These are phyloP conservation scores for Sarocladiaceae sp. DNA, from an alignment of 2,329 filamentous ascomycete genomes.

Conservation along the genomic window DNA sequence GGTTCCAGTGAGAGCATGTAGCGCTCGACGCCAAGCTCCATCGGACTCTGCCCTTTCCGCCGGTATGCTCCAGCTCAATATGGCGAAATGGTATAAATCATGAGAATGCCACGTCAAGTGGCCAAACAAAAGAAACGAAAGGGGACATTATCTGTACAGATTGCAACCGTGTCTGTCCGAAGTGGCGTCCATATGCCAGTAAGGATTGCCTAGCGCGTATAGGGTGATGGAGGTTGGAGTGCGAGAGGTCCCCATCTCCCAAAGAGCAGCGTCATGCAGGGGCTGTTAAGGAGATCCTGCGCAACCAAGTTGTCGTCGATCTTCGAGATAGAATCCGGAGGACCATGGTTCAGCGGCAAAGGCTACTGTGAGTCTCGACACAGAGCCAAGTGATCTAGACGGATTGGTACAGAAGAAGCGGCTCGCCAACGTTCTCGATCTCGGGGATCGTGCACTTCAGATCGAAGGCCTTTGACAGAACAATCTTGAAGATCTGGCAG, in stretches of 20 bases:
- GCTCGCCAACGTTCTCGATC: conserved; percentile 97
- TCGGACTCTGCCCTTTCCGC: neutral
- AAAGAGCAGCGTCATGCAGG: too few relatives aligned
- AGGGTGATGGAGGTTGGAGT: neutral
- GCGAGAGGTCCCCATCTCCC: too few relatives aligned
- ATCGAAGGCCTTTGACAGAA: conserved; percentile 96
- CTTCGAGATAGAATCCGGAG: too few relatives aligned
- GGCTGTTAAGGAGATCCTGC: too few relatives aligned
- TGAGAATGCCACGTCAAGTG: neutral
- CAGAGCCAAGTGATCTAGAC: conserved; percentile 21
- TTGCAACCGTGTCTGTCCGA: neutral
- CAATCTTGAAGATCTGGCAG: conserved; percentile 95
- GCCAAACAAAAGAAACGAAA: neutral
- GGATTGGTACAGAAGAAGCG: conserved; percentile 83
- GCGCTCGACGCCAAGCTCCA: conserved; percentile 9
- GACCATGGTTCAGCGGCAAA: too few relatives aligned
- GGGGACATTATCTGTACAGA: conserved; percentile 6
- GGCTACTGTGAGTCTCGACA: too few relatives aligned
- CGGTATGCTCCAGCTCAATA: neutral
- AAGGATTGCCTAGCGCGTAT: neutral
- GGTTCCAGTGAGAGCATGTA: neutral
- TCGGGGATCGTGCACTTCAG: conserved; percentile 98
- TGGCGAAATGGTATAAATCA: conserved; percentile 2
- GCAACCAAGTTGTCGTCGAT: too few relatives aligned
- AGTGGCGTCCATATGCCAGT: neutral